These are phyloP conservation scores for Aphanomyces stellatus DNA, from an alignment of 352 stramenopile species.

Conservation along the genomic window DNA sequence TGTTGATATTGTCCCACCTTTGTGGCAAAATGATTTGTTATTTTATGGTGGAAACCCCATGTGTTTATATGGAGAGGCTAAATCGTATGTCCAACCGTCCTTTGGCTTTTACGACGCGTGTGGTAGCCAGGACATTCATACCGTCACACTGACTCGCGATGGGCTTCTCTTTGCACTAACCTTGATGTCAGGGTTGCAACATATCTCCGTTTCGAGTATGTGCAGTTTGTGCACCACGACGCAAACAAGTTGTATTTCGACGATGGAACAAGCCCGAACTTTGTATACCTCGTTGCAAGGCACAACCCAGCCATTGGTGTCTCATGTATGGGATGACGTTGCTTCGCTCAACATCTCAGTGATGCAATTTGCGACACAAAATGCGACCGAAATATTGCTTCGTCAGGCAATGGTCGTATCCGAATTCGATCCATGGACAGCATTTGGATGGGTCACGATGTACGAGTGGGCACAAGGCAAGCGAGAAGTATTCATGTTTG, in stretches of 20 bases:
- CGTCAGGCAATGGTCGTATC: neutral
- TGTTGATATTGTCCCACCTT: neutral
- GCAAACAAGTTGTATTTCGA: neutral
- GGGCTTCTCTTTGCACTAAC: neutral
- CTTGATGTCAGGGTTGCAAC: neutral
- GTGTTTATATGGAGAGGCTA: neutral
- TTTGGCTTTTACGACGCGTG: constrained; percentile 12
- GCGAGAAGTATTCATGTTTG: constrained; percentile 12
- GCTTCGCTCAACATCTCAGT: neutral
- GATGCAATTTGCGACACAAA: constrained; percentile 1
- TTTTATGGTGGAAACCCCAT: constrained; percentile 15
- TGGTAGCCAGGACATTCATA: neutral
- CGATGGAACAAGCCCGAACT: neutral
- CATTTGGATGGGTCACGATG: constrained; percentile 1
- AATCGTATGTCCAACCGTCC: constrained; percentile 1
- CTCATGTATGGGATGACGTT: neutral
- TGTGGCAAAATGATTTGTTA: neutral
- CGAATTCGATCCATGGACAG: neutral
- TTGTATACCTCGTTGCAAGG: neutral
- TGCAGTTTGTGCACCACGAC: neutral
- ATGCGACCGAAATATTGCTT: neutral
- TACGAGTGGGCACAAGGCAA: constrained; percentile 8
- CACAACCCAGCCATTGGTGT: neutral
- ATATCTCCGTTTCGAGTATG: neutral
- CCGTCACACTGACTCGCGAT: neutral